These are phyloP conservation scores for Ustilago nuda DNA, from an alignment of 1,284 basidiomycete genomes.

Conservation along the genomic window DNA sequence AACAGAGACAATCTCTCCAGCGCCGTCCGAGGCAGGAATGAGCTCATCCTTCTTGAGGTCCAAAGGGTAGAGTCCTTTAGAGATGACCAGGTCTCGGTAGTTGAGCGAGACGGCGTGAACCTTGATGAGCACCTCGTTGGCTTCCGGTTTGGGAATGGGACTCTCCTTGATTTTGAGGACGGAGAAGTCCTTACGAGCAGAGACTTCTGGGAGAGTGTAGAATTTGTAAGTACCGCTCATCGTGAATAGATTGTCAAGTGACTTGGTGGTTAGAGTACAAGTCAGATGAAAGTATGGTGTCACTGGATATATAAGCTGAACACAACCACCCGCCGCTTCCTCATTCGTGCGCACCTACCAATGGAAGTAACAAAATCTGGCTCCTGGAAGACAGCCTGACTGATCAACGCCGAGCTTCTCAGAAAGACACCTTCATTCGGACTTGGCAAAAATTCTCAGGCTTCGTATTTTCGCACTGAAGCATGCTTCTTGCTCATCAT, in stretches of 20 bases:
- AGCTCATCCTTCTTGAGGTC: conserved; percentile 58
- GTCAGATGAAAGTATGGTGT: neutral
- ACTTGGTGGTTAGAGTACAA: neutral
- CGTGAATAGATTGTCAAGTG: neutral
- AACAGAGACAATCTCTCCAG: conserved; percentile 75
- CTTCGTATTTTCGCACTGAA: conserved; percentile 5
- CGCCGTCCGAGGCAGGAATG: conserved; percentile 76
- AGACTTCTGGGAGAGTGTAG: conserved; percentile 39
- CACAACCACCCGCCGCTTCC: neutral
- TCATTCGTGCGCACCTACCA: neutral
- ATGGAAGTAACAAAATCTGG: neutral
- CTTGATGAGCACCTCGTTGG: conserved; percentile 60
- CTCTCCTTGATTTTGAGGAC: conserved; percentile 42
- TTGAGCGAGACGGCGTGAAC: conserved; percentile 70
- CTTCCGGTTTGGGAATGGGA: conserved; percentile 49
- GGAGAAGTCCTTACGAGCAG: conserved; percentile 40
- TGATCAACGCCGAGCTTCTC: neutral
- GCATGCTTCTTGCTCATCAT: neutral
- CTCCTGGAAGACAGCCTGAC: conserved; percentile 1
- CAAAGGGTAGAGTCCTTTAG: conserved; percentile 43
- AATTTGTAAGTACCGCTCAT: conserved; percentile 45
- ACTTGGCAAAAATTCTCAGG: neutral
- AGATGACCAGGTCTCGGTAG: conserved; percentile 64
- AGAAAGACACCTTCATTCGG: neutral
- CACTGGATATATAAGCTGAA: neutral